These are phyloP conservation scores for Pestalotiopsis sp. DNA, from an alignment of 2,329 filamentous ascomycete species.

Conservation along the genomic window DNA sequence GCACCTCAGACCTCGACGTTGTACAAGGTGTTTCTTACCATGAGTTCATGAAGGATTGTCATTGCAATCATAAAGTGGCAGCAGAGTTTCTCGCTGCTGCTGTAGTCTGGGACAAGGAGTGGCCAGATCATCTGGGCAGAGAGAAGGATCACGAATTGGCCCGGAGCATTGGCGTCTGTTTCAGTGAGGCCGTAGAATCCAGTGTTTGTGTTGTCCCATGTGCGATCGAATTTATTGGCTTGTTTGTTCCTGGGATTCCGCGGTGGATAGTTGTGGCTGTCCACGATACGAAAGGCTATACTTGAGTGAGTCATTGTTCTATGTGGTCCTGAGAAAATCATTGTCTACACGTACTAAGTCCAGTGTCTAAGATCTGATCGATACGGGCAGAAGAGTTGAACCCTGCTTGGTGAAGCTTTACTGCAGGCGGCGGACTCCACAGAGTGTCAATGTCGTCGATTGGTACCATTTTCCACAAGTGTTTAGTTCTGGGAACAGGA, in stretches of 20 bases:
- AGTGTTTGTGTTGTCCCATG: background rate
- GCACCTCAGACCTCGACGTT: background rate
- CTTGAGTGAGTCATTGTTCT: background rate
- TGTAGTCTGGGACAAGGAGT: constrained; percentile 24
- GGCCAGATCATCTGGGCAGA: constrained; percentile 30
- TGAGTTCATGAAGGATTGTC: constrained; percentile 29
- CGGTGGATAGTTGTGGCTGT: background rate
- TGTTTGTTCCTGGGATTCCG: background rate
- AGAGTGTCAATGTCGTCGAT: background rate
- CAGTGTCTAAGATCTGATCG: background rate
- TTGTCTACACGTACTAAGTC: background rate
- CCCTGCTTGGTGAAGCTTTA: background rate
- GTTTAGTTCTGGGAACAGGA: background rate
- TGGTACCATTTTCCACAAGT: constrained; percentile 8
- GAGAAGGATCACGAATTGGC: constrained; percentile 13
- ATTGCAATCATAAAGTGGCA: constrained; percentile 22
- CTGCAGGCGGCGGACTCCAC: background rate
- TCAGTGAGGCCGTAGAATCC: background rate
- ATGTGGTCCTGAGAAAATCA: background rate
- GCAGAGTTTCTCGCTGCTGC: constrained; percentile 28
- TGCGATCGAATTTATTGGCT: background rate
- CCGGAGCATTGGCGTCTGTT: fast-evolving
- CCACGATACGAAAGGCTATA: background rate
- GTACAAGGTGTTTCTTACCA: constrained; percentile 20
- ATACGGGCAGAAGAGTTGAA: constrained; percentile 2